phyloP scores from a whole-genome alignment of 306 rosid species.

The Cicer pinnatifidum region DNA sequence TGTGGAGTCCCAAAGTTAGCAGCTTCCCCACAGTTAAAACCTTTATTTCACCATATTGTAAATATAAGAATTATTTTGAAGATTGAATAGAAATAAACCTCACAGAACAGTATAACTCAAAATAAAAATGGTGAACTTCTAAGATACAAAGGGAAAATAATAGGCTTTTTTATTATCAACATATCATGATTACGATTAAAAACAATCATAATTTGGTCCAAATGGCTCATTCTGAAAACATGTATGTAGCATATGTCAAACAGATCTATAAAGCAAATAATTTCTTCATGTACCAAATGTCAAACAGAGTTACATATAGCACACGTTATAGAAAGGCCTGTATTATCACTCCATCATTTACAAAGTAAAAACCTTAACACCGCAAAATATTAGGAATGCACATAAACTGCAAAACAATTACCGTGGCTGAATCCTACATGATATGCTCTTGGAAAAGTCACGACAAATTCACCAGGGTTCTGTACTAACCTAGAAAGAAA shows the following conservation, averaged over 20 bases:
- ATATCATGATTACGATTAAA: too few species aligned
- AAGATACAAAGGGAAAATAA: conserved; percentile 31
- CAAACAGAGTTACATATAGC: conserved; percentile 25
- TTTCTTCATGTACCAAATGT: background rate
- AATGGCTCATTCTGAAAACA: too few species aligned
- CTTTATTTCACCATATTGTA: conserved; percentile 50
- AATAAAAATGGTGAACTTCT: conserved; percentile 14
- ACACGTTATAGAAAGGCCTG: conserved; percentile 31
- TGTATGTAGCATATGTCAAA: too few species aligned
- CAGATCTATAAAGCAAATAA: too few species aligned
- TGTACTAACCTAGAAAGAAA: conserved; percentile 83
- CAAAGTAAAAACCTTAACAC: conserved; percentile 14
- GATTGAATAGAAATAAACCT: conserved; percentile 18
- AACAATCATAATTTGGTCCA: too few species aligned
- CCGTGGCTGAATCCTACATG: conserved; percentile 99
- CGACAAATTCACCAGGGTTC: conserved; percentile 98
- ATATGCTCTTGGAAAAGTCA: conserved; percentile 98
- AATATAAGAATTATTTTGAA: conserved; percentile 32
- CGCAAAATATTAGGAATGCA: conserved; percentile 34
- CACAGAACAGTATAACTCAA: conserved; percentile 21
- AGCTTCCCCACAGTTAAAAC: conserved; percentile 99
- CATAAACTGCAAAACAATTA: conserved; percentile 59
- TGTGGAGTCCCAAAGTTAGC: conserved; percentile 98
- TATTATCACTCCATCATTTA: conserved; percentile 28
- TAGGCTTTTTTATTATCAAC: background rate